These are phyloP conservation scores for Quercus rubra DNA, from an alignment of 306 rosid species.

Conservation along the genomic window DNA sequence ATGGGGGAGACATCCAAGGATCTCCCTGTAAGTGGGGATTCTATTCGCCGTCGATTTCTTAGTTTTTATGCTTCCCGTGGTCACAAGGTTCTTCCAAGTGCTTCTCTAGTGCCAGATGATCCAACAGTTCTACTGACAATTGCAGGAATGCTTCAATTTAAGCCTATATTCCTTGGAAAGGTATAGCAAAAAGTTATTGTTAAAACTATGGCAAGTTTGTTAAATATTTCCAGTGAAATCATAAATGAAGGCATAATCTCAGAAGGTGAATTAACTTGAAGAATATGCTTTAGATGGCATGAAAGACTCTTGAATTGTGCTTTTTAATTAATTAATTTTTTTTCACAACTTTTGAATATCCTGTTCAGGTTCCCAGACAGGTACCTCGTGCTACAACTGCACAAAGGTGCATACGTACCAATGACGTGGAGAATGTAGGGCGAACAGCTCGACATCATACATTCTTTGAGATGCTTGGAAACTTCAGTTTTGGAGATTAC, in stretches of 20 bases:
- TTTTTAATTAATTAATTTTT: background rate
- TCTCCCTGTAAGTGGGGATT: constrained; percentile 59
- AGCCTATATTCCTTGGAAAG: constrained; percentile 89
- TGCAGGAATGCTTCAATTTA: constrained; percentile 98
- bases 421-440: constrained; percentile 88
- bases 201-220: background rate
- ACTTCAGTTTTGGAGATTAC: constrained; percentile 97
- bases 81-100: constrained; percentile 82
- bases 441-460: constrained; percentile 84
- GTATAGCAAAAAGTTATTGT: constrained; percentile 18
- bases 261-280: background rate
- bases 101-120: constrained; percentile 91
- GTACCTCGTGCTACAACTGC: constrained; percentile 81
- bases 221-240: background rate
- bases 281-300: background rate
- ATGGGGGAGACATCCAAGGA: constrained; percentile 34
- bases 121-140: constrained; percentile 92
- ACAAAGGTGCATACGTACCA: constrained; percentile 88
- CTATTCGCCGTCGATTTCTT: constrained; percentile 65
- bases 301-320: background rate
- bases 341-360: constrained; percentile 6
- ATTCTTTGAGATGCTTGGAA: constrained; percentile 97
- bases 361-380: constrained; percentile 54
- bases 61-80: constrained; percentile 76
- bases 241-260: background rate